A percentile compares a stretch with the other conserved stretches of the same genome.
Conservation (phyloP, 139 green algal species). For the Deuterostichococcus epilithicus region DNA sequence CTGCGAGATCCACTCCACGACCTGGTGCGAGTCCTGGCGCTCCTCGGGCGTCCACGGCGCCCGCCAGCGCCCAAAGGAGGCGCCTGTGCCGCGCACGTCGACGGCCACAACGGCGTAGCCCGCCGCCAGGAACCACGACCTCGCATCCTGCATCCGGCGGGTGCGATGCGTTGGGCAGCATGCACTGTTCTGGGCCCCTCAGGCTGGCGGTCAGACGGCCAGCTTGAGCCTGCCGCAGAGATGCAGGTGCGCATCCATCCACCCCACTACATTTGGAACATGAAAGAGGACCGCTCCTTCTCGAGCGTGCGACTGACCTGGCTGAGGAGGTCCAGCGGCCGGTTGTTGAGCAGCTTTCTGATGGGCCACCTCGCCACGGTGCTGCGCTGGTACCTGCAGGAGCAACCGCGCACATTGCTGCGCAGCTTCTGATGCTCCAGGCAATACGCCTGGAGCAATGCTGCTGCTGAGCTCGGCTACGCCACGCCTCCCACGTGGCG, state of each 20-base stretch:
- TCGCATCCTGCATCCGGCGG: not conserved
- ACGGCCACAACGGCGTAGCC: constrained; percentile 20
- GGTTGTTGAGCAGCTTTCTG: constrained; percentile 4
- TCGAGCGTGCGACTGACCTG: not conserved
- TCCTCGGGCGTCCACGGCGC: constrained; percentile 9
- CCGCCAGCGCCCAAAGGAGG: constrained; percentile 22
- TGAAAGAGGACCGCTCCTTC: too few species aligned
- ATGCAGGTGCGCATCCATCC: too few species aligned
- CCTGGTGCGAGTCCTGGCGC: constrained; percentile 9
- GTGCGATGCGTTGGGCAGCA: constrained; percentile 6
- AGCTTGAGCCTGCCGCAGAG: too few species aligned
- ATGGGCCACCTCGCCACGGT: constrained; percentile 14
- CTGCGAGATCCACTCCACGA: constrained; percentile 19
- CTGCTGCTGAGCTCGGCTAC: not conserved
- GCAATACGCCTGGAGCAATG: not conserved
- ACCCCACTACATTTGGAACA: too few species aligned
- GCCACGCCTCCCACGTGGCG: not conserved
- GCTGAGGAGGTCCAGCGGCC: constrained; percentile 18
- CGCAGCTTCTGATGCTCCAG: not conserved
- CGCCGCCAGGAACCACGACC: constrained; percentile 3
- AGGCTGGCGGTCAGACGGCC: too few species aligned
- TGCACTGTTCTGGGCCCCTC: too few species aligned
- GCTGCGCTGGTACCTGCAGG: constrained; percentile 11
- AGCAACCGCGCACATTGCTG: not conserved
- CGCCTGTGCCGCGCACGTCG: constrained; percentile 23